These are phyloP conservation scores for Globisporangium spinosum DNA, from an alignment of 352 stramenopile genomes.

Conservation along the genomic window DNA sequence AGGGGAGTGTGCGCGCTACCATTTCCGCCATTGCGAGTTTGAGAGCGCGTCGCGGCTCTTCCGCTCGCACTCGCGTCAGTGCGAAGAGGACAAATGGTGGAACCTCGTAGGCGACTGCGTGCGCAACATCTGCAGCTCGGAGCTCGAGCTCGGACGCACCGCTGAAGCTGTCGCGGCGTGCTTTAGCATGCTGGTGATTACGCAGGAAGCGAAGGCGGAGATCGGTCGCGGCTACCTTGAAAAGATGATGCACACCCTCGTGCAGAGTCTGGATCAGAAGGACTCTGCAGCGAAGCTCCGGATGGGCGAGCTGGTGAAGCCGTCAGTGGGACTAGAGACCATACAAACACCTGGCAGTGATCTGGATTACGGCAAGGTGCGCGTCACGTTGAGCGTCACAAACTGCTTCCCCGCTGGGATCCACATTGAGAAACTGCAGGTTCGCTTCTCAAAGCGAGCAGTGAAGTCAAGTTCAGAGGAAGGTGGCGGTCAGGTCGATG, in stretches of 20 bases:
- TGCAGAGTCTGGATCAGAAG: conserved; percentile 33
- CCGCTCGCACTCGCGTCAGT: conserved; percentile 64
- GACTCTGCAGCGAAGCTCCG: conserved; percentile 28
- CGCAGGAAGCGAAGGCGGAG: conserved; percentile 42
- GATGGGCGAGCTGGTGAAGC: conserved; percentile 55
- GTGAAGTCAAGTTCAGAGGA: neutral
- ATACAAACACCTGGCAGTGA: conserved; percentile 36
- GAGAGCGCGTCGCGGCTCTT: conserved; percentile 63
- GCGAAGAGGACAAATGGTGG: conserved; percentile 79
- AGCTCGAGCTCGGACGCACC: conserved; percentile 49
- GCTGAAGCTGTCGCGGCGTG: conserved; percentile 53
- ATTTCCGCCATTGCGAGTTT: conserved; percentile 49
- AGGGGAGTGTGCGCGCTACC: conserved; percentile 62
- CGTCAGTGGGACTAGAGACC: conserved; percentile 48
- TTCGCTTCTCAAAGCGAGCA: conserved; percentile 31
- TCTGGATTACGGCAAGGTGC: conserved; percentile 54
- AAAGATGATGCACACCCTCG: conserved; percentile 42
- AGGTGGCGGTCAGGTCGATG: neutral
- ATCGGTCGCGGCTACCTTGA: conserved; percentile 47
- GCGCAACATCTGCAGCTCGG: conserved; percentile 48
- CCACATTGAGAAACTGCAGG: conserved; percentile 47
- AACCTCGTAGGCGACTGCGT: conserved; percentile 48
- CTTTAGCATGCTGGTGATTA: conserved; percentile 58
- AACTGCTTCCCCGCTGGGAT: conserved; percentile 63
- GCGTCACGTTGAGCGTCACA: conserved; percentile 44